Conservation (phyloP, 2,329 filamentous ascomycete species). For the Neonectria hederae region DNA sequence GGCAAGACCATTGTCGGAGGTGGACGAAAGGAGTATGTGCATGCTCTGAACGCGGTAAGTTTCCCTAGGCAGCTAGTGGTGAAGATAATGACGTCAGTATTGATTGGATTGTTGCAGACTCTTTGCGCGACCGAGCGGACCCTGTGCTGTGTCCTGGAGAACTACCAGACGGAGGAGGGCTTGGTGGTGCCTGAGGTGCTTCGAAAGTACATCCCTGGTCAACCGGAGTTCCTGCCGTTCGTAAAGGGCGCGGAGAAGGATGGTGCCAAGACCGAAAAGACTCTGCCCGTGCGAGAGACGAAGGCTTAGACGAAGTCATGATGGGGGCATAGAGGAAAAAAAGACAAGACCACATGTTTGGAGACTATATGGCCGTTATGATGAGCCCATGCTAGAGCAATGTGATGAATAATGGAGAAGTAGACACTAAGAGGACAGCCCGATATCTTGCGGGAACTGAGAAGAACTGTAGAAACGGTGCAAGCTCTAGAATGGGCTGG, state of each 20-base stretch:
- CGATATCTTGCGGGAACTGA: background rate
- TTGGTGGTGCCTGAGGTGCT: constrained; percentile 83
- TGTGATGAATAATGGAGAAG: constrained; percentile 16
- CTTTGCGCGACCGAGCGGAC: constrained; percentile 91
- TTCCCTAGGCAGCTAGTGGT: background rate
- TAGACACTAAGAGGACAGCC: background rate
- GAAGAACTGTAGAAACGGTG: background rate
- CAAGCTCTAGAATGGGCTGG: background rate
- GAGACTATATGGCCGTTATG: constrained; percentile 19
- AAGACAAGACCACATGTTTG: constrained; percentile 14
- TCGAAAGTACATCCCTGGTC: constrained; percentile 88
- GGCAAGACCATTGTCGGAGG: constrained; percentile 62
- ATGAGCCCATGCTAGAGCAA: constrained; percentile 13
- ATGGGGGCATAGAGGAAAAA: constrained; percentile 32
- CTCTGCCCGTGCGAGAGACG: constrained; percentile 40
- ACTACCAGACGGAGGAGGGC: constrained; percentile 92
- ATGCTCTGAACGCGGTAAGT: constrained; percentile 79
- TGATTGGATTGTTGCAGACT: constrained; percentile 54
- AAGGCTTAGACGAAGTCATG: constrained; percentile 35
- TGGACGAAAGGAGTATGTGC: constrained; percentile 92
- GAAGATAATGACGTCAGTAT: background rate
- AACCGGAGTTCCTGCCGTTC: constrained; percentile 89
- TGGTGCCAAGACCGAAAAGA: constrained; percentile 39
- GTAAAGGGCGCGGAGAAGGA: constrained; percentile 73
- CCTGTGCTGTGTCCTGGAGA: constrained; percentile 94